Base-by-base conservation (phyloP, 2,329 filamentous ascomycete species). In the Exophiala calicioides region DNA sequence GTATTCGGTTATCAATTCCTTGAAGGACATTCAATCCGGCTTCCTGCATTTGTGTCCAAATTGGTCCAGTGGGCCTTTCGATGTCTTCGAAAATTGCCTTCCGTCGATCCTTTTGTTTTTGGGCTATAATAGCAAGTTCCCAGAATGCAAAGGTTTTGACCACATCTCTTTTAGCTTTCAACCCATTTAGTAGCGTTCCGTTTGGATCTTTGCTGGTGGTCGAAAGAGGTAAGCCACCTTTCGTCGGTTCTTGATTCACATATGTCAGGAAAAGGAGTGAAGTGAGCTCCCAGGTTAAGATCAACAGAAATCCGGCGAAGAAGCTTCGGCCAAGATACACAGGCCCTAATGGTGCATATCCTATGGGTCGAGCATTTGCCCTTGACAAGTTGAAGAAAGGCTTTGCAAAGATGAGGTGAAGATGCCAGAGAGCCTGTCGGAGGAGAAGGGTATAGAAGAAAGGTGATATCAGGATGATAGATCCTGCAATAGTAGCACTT, bases 181-280 rank as follows among this genome's bases (percentile, higher is more conserved):
- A 67, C 0, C 91, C 91, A 46, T 84, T 89, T 37, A 97, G 66
- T 20, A 97, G 74, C 63, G 88, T 95, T 26, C 89, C 90, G 61
- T 95, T 97, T 1, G 91, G 88, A 65, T 96, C 90, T 62, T 88
- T 93, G 12, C 89, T 88, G 57, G 91, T 87, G 13, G 80, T 79
- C 0, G 89, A 95, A 45, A 97, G 78, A 3, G 90, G 90, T 60
- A 84, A 80, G n/a, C 79, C 84, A 57, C 87, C 87, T 72, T 95
- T 95, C 43, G 95, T 65, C 1, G 91, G 91, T 58, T 86, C 82
- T 64, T 86, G 84, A 19, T 84, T 81, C 61, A 95, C 80, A 65
- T 89, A 90, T n/a, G 84, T 69, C 4, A 85, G 85, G 64, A 96
- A 95, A 19, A 86, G 80, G 20, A 79, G 71, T 62, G 93, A 94